Base-by-base conservation (phyloP, 192 early-diverging fungal genomes). In the Dispira simplex region DNA sequence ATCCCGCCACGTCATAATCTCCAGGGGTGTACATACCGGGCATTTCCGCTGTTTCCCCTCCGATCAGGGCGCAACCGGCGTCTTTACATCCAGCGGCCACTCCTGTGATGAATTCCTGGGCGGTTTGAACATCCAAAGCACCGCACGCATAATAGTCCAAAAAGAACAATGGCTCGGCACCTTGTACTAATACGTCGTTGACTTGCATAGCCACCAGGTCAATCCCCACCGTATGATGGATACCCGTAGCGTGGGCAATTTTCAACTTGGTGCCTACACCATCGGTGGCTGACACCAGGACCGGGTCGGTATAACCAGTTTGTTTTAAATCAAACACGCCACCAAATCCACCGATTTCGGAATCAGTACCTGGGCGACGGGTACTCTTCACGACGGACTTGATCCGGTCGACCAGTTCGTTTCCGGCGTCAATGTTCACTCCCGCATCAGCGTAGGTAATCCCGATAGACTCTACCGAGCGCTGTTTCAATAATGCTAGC, bases 41-140 rank as follows among this genome's bases (percentile, higher is more conserved):
- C 97, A 99, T 99, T 69, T 99, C 97, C 11, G 97, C 90, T 21
- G 97, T 99, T 77, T 99, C 97, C 39, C 97, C 97, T 65, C 97
- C 97, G 63, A 99, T 83, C 63, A 99, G 84, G 46, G 97, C 97
- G 63, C 91, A 93, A 20, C 89, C 89, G 6, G 93, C 80, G 64
- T 92, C 76, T 44, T 81, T 67, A 73, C 97, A 99, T 10, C 95
- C 97, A n/a, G 85, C 81, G 27, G 90, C 95, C 49, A 99, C 90
- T 64, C 97, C 95, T 63, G 81, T 79, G 60, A 99, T 85, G 68
- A 99, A 92, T 68, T 90, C 87, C 67, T 79, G 81, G 46, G 91
- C 89, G 18, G 93, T 90, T 67, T 88, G 84, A 0, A 98, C 90
- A 56, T 98, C 90, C 53, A 99, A 83, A 65, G 91, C 90, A 46